A percentile compares a stretch with the other conserved stretches of the same genome.
Evolutionary conservation across 192 early-diverging fungal genomes (phyloP).

Genomic region (Pilobolus umbonatus): DNA sequence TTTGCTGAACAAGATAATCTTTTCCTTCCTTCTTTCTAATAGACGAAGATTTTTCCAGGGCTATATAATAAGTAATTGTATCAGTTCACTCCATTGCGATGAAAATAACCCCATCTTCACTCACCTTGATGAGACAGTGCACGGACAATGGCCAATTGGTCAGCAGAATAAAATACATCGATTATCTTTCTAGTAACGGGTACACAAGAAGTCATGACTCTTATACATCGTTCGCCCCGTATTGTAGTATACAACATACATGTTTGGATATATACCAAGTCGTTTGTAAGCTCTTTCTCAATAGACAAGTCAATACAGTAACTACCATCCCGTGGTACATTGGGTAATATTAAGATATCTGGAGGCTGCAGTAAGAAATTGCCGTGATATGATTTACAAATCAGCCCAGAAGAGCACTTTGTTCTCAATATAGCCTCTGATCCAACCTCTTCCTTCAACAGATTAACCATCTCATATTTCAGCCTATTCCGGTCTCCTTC

Average conservation of each 20-base stretch:
- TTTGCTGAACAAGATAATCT: slow-evolving; percentile 65
- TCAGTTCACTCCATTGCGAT: background rate
- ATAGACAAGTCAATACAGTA: slow-evolving; percentile 68
- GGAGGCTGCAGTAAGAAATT: slow-evolving; percentile 82
- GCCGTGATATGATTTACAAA: slow-evolving; percentile 74
- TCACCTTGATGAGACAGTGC: slow-evolving; percentile 64
- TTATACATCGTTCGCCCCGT: slow-evolving; percentile 75
- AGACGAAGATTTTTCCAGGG: slow-evolving; percentile 64
- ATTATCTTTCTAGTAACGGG: slow-evolving; percentile 65
- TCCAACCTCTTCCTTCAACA: slow-evolving; percentile 60
- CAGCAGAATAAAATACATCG: slow-evolving; percentile 63
- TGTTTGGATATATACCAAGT: slow-evolving; percentile 75
- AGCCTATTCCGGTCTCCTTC: slow-evolving; percentile 65
- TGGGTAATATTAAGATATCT: slow-evolving; percentile 78
- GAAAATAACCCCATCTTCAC: background rate
- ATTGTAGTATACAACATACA: slow-evolving; percentile 78
- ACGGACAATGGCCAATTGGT: slow-evolving; percentile 63
- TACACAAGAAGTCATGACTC: slow-evolving; percentile 73
- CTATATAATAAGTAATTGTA: slow-evolving; percentile 26
- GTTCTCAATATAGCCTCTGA: slow-evolving; percentile 81
- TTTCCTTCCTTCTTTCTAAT: slow-evolving; percentile 73
- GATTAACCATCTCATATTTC: slow-evolving; percentile 56
- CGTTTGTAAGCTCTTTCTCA: slow-evolving; percentile 48
- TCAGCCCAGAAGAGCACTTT: slow-evolving; percentile 69
- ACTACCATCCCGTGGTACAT: slow-evolving; percentile 72